Percentiles rank a stretch among this genome's conserved stretches.
phyloP scores from a whole-genome alignment of 1,284 basidiomycete genomes.

The Ustilago sp. region DNA sequence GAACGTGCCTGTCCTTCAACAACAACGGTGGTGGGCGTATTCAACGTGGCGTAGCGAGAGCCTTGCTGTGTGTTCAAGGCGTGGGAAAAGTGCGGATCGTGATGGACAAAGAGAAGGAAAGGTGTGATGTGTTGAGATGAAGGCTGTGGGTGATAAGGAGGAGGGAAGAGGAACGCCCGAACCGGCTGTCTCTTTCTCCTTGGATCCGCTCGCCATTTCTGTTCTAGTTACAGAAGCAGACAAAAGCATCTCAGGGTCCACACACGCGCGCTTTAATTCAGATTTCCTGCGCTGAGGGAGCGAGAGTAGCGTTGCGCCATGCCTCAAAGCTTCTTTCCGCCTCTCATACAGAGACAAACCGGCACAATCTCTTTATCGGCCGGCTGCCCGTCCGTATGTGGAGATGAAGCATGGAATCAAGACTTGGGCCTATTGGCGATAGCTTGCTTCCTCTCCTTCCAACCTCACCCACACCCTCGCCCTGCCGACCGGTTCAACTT shows the following conservation, averaged over 20 bases:
- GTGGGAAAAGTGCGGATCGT: neutral
- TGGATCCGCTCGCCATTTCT: neutral
- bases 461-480: neutral
- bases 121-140: conserved; percentile 5
- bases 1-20: neutral
- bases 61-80: neutral
- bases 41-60: neutral
- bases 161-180: neutral
- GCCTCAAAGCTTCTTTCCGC: neutral
- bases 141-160: neutral
- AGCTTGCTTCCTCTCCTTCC: neutral
- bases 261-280: neutral
- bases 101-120: neutral
- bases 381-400: neutral
- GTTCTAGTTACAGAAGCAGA: neutral
- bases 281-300: neutral
- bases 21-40: neutral
- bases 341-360: neutral
- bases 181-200: neutral
- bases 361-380: conserved; percentile 1
- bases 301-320: neutral
- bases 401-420: neutral
- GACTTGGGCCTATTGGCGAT: neutral
- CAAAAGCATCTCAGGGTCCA: neutral
- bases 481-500: neutral